These are phyloP conservation scores for Claviceps citrina DNA, from an alignment of 2,329 filamentous ascomycete species.

Conservation along the genomic window DNA sequence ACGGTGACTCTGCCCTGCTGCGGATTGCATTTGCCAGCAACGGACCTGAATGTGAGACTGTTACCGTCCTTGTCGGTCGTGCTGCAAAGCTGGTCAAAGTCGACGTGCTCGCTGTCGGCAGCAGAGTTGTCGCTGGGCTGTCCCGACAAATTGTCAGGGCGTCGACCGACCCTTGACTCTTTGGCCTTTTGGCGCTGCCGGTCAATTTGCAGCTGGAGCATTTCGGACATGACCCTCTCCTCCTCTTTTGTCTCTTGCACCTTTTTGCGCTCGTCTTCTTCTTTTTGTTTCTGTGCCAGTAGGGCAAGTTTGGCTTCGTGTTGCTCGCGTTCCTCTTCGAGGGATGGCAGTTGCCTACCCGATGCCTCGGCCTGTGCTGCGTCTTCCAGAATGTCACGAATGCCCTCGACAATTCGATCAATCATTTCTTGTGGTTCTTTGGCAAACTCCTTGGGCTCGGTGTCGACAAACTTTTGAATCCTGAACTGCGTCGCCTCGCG, in stretches of 20 bases:
- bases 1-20: slow-evolving; percentile 50
- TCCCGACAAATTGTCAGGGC: slow-evolving; percentile 22
- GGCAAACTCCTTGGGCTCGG: slow-evolving; percentile 38
- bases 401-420: slow-evolving; percentile 49
- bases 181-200: slow-evolving; percentile 49
- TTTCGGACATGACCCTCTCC: slow-evolving; percentile 51
- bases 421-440: slow-evolving; percentile 43
- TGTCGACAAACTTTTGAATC: slow-evolving; percentile 48
- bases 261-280: slow-evolving; percentile 36
- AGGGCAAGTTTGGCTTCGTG: slow-evolving; percentile 60
- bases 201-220: slow-evolving; percentile 58
- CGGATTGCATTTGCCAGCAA: slow-evolving; percentile 53
- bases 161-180: slow-evolving; percentile 48
- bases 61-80: slow-evolving; percentile 50
- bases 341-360: slow-evolving; percentile 62
- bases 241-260: slow-evolving; percentile 48
- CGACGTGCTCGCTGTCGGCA: slow-evolving; percentile 24
- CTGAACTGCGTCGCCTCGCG: slow-evolving; percentile 57
- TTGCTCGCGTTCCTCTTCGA: slow-evolving; percentile 75
- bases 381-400: slow-evolving; percentile 69
- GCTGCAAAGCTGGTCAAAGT: slow-evolving; percentile 53
- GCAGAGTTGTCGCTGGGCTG: slow-evolving; percentile 15
- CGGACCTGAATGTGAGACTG: slow-evolving; percentile 50
- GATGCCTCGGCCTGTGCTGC: slow-evolving; percentile 64
- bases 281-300: slow-evolving; percentile 40